Evolutionary conservation across 2,329 filamentous ascomycete genomes (phyloP), one percentile per base, ranked within the genome.

Genomic region (Aquanectria penicillioides): DNA sequence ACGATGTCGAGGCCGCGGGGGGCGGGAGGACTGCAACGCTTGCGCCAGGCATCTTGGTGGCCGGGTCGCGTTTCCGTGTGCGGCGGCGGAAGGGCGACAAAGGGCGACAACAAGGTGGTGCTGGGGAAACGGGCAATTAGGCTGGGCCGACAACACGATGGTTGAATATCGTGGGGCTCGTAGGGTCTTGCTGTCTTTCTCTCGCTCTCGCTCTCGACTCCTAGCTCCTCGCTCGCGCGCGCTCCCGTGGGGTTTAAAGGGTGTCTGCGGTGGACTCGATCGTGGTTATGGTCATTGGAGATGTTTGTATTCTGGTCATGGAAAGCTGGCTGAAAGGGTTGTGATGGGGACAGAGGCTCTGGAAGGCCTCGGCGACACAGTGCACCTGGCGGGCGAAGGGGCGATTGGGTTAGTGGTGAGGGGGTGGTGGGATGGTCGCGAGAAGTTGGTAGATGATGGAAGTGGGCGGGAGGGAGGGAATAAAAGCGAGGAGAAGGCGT

Each of bases 201-300:
- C 59, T 66, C 62, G 55, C 77, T 79, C 67, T 71, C 61, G 66
- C 70, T 75, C 70, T 75, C 70, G 62, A 72, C 73, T 75, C 73
- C 77, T 75, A 69, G 72, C 73, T 78, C 75, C 83, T 86, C 83
- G 78, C 83, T 85, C 83, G 81, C 83, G 80, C 83, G 82, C 83
- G 80, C 81, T 86, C 84, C 84, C 86, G 86, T 88, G 81, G 81
- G 83, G 78, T 86, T 89, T 86, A 89, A 89, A 89, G 87, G 83
- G 86, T 88, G 85, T 83, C 84, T 81, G 79, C 79, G 74, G 74
- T 78, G 81, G 81, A 82, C 81, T 81, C 65, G 78, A 68, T 73
- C 69, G 74, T 77, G 66, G 69, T 74, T 69, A 71, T 83, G 77
- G 78, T 87, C 86, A 88, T 88, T 78, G 75, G 77, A 72, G 67